Base-by-base conservation (phyloP, 1,284 basidiomycete genomes). In the Neotropicomus parvogracilis region DNA sequence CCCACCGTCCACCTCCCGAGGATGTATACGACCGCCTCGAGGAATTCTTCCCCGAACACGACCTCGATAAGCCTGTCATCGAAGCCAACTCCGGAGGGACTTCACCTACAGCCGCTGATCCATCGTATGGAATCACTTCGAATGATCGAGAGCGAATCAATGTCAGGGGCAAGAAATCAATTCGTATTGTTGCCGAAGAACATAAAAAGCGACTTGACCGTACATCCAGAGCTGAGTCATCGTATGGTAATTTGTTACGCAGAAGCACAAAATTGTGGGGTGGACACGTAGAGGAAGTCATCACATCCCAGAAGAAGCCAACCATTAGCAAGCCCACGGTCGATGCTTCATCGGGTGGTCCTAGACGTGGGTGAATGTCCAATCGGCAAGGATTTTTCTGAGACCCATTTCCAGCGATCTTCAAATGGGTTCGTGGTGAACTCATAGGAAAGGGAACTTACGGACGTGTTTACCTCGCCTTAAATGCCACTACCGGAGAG, bases 341-440 rank as follows among this genome's bases (percentile, higher is more conserved):
- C 2, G 83, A 85, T 31, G 76, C 79, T 14, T 69, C 78, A 19
- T 79, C 83, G 16, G 74, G 75, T 44, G 75, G 75, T 37, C 75
- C 83, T 34, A 83, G 72, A 64, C 75, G 85, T 87, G 65, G 65
- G 81, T 74, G 10, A 34, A 52, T 46, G 52, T 26, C 49, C 32
- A 31, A 42, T 52, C 50, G 41, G 38, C 44, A 46, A 35, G 17
- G 56, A 40, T 59, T 49, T 17, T 60, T 43, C 53, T 59, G 17
- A 57, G 40, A 40, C 46, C 47, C 19, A 29, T 41, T 46, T 58
- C 19, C 48, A 91, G 90, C 85, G 36, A 94, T 95, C 32, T 95
- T 98, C 77, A 95, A 95, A 64, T 99, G 97, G 95, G 92, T 98
- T 44, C 91, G 95, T 62, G 97, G 97, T 53, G 93, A 97, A 68